Conservation (phyloP, 163 green algal genomes). For the Smithsoniella earleae region DNA sequence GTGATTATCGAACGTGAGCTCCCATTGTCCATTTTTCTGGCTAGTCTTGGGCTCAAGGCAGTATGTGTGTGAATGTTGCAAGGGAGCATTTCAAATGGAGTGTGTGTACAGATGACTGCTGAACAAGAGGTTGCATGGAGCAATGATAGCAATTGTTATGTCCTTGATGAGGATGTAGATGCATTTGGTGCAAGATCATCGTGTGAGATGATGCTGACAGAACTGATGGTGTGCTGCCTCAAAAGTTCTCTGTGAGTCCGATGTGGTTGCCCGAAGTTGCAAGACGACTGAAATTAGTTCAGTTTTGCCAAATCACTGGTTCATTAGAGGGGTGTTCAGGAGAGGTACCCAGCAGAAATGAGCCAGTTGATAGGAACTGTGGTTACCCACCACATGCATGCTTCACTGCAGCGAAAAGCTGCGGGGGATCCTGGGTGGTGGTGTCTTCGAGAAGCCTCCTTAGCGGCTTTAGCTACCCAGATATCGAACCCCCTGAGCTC, state of each 20-base stretch:
- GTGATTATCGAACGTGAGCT: too few relatives aligned
- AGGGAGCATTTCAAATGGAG: too few relatives aligned
- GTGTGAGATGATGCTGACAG: conserved; percentile 23
- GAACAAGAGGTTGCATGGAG: conserved; percentile 8
- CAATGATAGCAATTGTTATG: not conserved
- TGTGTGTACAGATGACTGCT: conserved; percentile 20
- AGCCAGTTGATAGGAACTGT: not conserved
- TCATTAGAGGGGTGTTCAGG: not conserved
- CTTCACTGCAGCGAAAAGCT: not conserved
- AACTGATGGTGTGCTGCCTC: not conserved
- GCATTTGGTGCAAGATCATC: conserved; percentile 19
- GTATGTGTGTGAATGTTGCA: too few relatives aligned
- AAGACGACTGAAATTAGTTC: not conserved
- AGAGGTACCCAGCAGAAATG: conserved; percentile 9
- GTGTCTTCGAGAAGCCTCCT: not conserved
- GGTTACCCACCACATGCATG: not conserved
- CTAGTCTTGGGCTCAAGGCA: too few relatives aligned
- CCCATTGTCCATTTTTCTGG: too few relatives aligned
- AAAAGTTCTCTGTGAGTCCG: too few relatives aligned
- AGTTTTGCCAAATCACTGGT: not conserved
- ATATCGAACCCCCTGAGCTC: too few relatives aligned
- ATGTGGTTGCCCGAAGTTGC: too few relatives aligned
- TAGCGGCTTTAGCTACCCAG: conserved; percentile 3
- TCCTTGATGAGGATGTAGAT: conserved; percentile 22
- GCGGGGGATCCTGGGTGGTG: not conserved